Conservation (phyloP, 306 rosid species). For the apple (Malus domestica) region DNA sequence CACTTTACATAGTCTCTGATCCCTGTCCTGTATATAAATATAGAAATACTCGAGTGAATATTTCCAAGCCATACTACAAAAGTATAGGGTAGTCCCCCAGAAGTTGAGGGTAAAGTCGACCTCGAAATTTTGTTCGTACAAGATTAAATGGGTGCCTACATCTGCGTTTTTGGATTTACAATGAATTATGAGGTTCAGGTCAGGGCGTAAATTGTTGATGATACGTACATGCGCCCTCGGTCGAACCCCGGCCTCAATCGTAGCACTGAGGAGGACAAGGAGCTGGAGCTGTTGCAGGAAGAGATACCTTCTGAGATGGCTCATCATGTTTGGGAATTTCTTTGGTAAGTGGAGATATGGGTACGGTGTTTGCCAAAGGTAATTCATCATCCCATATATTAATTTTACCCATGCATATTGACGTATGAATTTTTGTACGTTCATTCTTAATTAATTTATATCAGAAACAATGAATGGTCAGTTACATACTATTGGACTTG, state of each 20-base stretch:
- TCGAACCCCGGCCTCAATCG: neutral
- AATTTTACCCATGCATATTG: no score
- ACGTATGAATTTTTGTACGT: no score
- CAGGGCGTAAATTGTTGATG: neutral
- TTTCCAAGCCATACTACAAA: neutral
- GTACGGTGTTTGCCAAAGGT: neutral
- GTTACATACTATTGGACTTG: no score
- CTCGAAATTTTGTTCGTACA: neutral
- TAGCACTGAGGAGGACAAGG: neutral
- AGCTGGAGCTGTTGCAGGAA: neutral
- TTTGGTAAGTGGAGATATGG: neutral
- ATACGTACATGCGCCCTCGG: neutral
- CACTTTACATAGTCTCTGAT: neutral
- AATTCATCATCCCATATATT: neutral
- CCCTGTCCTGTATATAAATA: neutral
- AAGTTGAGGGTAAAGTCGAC: neutral
- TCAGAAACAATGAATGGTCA: no score
- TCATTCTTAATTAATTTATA: no score
- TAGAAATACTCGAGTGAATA: neutral
- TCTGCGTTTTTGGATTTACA: conserved; percentile 7
- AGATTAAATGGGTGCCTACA: neutral
- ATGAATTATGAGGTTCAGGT: conserved; percentile 1
- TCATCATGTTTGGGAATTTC: neutral
- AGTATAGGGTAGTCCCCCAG: neutral
- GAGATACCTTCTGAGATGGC: neutral